phyloP scores from a whole-genome alignment of 345 rosid species.

The Iberis pinnata region DNA sequence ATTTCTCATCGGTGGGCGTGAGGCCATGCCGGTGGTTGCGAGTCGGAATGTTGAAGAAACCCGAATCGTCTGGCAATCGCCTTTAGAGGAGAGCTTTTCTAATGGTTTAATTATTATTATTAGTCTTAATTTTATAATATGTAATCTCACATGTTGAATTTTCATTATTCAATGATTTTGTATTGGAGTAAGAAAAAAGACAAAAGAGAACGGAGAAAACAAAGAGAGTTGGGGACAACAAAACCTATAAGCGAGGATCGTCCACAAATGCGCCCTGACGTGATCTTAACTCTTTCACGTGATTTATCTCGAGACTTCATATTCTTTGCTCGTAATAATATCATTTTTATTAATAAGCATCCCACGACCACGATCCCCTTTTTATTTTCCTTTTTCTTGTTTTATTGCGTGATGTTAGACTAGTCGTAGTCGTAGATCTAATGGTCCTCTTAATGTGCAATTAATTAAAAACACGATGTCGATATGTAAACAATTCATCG shows the following conservation, averaged over 20 bases:
- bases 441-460: constrained; percentile 16
- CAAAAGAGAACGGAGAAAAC: constrained; percentile 36
- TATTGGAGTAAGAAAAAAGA: constrained; percentile 7
- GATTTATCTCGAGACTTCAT: constrained; percentile 15
- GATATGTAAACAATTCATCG: constrained; percentile 3
- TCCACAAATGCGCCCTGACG: constrained; percentile 25
- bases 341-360: neutral
- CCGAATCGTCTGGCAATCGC: no score
- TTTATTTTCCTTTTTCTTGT: neutral
- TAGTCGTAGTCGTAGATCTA: constrained; percentile 17
- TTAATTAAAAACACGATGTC: no score
- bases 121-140: no score
- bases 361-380: constrained; percentile 15
- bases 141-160: no score
- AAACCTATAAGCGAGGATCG: constrained; percentile 15
- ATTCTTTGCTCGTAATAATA: no score
- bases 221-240: constrained; percentile 13
- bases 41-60: no score
- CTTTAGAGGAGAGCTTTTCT: no score
- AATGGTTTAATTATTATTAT: no score
- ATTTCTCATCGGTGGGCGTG: no score
- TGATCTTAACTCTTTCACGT: constrained; percentile 32
- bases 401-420: no score
- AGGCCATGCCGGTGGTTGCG: no score
- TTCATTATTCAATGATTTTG: no score